Evolutionary conservation across 495 filamentous ascomycete species (phyloP).

Genomic region (Talaromyces ruber): DNA sequence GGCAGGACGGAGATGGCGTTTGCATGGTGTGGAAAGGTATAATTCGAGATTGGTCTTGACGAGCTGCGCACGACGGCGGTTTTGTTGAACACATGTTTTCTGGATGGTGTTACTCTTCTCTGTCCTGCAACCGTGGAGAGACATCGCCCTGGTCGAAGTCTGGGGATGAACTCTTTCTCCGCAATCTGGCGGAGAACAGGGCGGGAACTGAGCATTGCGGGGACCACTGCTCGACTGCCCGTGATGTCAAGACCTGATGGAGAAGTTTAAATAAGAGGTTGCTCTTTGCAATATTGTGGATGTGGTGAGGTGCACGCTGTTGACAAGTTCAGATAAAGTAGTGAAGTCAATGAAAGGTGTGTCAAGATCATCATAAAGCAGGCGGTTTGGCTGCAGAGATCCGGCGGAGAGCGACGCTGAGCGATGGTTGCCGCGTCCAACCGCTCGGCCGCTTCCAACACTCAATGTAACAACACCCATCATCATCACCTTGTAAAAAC

Average conservation of each 20-base stretch:
- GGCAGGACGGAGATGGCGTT: conserved; percentile 69
- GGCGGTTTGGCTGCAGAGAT: neutral
- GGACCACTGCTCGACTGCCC: neutral
- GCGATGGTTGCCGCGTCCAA: conserved; percentile 34
- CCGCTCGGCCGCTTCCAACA: conserved; percentile 14
- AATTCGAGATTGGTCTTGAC: conserved; percentile 39
- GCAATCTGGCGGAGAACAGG: conserved; percentile 28
- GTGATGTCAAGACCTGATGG: neutral
- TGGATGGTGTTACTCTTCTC: neutral
- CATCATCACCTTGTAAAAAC: conserved; percentile 3
- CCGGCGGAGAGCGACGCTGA: neutral
- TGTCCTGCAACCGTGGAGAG: conserved; percentile 1
- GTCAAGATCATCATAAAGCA: neutral
- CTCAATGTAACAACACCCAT: neutral
- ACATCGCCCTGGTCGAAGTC: neutral
- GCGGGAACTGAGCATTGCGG: neutral
- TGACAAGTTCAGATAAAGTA: neutral
- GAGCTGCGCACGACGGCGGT: neutral
- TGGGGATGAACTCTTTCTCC: conserved; percentile 9
- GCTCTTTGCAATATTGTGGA: neutral
- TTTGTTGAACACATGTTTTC: neutral
- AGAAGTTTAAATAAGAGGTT: neutral
- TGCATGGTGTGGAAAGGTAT: conserved; percentile 60
- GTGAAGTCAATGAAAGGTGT: neutral
- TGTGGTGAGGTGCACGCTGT: neutral